Conservation (phyloP, 2,329 filamentous ascomycete species). For the Cladophialophora yegresii region DNA sequence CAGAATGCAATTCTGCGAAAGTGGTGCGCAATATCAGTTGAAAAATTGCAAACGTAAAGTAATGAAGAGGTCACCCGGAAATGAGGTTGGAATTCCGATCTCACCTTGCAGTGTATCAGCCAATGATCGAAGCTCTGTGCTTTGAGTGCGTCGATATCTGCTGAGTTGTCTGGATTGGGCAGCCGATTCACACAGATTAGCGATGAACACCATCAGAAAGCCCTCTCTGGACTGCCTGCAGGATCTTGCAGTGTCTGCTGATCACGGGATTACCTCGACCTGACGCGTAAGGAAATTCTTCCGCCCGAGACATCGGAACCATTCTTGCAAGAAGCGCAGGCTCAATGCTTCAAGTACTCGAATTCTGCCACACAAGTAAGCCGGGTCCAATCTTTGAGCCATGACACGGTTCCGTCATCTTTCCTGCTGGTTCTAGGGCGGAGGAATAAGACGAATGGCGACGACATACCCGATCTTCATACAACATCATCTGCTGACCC, state of each 20-base stretch:
- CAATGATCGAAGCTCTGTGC: not conserved
- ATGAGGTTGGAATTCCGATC: not conserved
- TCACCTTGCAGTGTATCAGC: not conserved
- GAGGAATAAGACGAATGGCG: not conserved
- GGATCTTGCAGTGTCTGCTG: not conserved
- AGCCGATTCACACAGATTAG: not conserved
- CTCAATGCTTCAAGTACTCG: not conserved
- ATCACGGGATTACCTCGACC: not conserved
- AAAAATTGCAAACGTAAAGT: not conserved
- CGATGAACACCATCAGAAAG: not conserved
- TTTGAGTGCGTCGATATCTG: not conserved
- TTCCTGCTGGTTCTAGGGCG: not conserved
- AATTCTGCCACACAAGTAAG: not conserved
- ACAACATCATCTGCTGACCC: not conserved
- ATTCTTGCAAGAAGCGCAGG: not conserved
- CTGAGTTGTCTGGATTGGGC: not conserved
- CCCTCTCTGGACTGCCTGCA: not conserved
- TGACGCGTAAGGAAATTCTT: not conserved
- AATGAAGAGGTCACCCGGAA: too few relatives aligned
- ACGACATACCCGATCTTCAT: not conserved
- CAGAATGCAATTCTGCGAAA: not conserved
- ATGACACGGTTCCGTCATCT: not conserved
- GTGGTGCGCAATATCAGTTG: not conserved
- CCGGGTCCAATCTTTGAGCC: not conserved
- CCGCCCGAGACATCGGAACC: not conserved